These are phyloP conservation scores for Chimonanthus praecox DNA, from an alignment of 164 flowering plant species.

Conservation along the genomic window DNA sequence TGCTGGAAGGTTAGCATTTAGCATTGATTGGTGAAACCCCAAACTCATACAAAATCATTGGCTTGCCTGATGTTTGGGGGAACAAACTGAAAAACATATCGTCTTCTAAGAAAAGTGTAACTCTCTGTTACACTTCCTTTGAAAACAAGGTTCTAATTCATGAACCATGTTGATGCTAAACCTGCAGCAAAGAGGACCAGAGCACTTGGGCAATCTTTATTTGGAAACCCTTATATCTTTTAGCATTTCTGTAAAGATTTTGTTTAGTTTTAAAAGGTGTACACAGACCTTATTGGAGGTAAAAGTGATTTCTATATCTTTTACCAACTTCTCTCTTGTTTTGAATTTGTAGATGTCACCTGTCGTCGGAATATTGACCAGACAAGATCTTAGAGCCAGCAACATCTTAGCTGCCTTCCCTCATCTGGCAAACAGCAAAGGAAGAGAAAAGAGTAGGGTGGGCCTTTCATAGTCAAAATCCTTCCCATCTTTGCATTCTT, in stretches of 20 bases:
- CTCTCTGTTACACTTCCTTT: too few species aligned
- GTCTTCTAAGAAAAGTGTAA: too few species aligned
- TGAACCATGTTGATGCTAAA: too few species aligned
- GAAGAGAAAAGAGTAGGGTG: slow-evolving; percentile 34
- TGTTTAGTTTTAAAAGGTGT: not conserved
- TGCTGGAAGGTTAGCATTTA: too few species aligned
- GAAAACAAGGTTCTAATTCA: too few species aligned
- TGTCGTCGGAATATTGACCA: slow-evolving; percentile 83
- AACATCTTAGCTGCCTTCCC: slow-evolving; percentile 77
- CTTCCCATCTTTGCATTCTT: slow-evolving; percentile 9
- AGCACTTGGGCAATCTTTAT: too few species aligned
- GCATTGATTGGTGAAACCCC: too few species aligned
- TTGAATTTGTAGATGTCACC: slow-evolving; percentile 51
- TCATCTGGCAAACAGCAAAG: slow-evolving; percentile 46
- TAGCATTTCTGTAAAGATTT: not conserved
- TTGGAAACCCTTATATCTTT: not conserved
- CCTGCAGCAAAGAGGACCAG: not conserved
- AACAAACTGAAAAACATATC: too few species aligned
- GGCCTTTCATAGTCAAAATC: slow-evolving; percentile 7
- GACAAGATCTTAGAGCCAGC: slow-evolving; percentile 79
- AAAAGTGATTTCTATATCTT: not conserved
- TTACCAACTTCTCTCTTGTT: not conserved
- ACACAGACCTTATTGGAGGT: too few species aligned
- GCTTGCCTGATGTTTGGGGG: too few species aligned
- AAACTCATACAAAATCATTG: too few species aligned